Evolutionary conservation across 2,329 filamentous ascomycete genomes (phyloP).

Genomic region (Ascochyta clinopodiicola): DNA sequence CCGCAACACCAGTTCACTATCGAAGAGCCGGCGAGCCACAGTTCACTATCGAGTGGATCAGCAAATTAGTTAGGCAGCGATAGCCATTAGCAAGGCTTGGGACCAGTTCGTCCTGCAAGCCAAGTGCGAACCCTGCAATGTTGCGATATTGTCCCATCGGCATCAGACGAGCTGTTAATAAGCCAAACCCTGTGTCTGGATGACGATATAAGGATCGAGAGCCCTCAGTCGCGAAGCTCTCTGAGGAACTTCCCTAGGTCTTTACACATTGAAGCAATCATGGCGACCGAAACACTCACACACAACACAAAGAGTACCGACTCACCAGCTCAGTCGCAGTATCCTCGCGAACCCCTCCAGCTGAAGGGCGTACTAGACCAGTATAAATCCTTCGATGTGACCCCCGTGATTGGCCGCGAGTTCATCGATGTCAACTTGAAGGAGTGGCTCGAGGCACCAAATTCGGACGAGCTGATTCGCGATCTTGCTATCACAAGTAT

Average conservation of each 20-base stretch:
- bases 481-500: slow-evolving; percentile 63
- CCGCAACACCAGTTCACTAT: slow-evolving; percentile 4
- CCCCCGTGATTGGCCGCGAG: slow-evolving; percentile 68
- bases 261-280: background rate
- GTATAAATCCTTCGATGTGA: slow-evolving; percentile 65
- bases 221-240: background rate
- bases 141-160: slow-evolving; percentile 7
- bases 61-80: background rate
- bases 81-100: slow-evolving; percentile 4
- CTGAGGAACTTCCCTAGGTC: background rate
- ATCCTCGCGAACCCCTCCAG: slow-evolving; percentile 38
- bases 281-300: slow-evolving; percentile 28
- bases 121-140: slow-evolving; percentile 4
- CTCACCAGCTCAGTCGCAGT: slow-evolving; percentile 10
- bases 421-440: slow-evolving; percentile 64
- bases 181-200: background rate
- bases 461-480: slow-evolving; percentile 68
- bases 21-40: background rate
- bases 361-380: slow-evolving; percentile 56
- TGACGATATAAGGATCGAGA: background rate
- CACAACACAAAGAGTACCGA: slow-evolving; percentile 12
- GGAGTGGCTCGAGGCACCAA: slow-evolving; percentile 68
- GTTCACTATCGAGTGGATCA: background rate
- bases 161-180: background rate
- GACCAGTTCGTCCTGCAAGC: background rate